phyloP scores from a whole-genome alignment of 2,329 filamentous ascomycete genomes.

The Neofusicoccum cordaticola region DNA sequence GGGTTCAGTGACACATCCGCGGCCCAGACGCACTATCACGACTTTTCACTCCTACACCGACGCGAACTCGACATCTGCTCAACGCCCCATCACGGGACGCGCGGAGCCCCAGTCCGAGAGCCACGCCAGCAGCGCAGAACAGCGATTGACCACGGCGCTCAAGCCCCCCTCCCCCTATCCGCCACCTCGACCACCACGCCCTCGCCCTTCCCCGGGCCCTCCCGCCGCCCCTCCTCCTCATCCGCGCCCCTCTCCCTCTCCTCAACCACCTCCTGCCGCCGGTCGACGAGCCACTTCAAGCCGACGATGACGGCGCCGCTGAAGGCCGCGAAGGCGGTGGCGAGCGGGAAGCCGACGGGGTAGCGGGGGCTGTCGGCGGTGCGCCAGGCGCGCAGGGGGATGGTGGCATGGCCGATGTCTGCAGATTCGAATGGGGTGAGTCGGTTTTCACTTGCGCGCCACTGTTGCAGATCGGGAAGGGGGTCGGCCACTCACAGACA shows the following conservation, averaged over 20 bases:
- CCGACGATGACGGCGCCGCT: neutral
- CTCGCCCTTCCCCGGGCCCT: neutral
- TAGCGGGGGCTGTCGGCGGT: conserved; percentile 12
- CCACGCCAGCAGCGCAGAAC: no score
- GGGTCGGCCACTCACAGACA: neutral
- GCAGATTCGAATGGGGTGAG: no score
- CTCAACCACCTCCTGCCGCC: neutral
- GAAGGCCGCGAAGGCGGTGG: neutral
- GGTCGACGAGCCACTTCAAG: neutral
- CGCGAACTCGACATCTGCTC: no score
- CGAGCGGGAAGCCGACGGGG: conserved; percentile 4
- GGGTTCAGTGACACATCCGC: no score
- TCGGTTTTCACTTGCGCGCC: no score
- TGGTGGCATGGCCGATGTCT: conserved; percentile 19
- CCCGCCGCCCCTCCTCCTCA: neutral
- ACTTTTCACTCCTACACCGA: no score
- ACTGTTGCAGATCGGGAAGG: no score
- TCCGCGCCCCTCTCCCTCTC: neutral
- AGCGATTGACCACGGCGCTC: no score
- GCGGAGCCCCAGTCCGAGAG: no score
- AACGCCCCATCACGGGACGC: no score
- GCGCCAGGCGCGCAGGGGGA: conserved; percentile 19
- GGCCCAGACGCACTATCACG: no score
- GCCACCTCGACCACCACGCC: neutral
- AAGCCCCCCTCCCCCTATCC: neutral